Conservation (phyloP, 345 rosid species). For the Citrus unshiu region DNA sequence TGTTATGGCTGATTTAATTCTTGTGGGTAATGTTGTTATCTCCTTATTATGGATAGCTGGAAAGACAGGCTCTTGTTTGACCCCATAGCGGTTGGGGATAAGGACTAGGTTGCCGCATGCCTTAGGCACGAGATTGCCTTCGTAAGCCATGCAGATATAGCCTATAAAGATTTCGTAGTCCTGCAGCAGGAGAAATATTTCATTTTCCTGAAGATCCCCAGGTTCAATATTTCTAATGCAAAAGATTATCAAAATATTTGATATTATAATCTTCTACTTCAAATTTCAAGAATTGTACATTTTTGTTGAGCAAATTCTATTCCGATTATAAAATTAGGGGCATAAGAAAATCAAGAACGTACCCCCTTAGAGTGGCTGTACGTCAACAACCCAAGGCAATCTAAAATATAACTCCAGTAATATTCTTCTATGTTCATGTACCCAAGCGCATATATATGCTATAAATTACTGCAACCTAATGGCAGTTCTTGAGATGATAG, state of each 20-base stretch:
- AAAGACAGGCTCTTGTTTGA: slow-evolving; percentile 16
- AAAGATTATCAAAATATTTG: neutral
- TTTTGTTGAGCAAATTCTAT: neutral
- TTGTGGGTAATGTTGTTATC: slow-evolving; percentile 1
- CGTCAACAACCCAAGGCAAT: slow-evolving; percentile 86
- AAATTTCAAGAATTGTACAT: neutral
- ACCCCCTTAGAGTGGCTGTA: slow-evolving; percentile 91
- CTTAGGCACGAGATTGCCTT: slow-evolving; percentile 37
- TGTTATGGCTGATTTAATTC: neutral
- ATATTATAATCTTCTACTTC: neutral
- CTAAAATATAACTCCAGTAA: neutral
- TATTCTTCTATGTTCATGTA: neutral
- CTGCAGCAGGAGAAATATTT: slow-evolving; percentile 25
- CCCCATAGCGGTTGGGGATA: slow-evolving; percentile 2
- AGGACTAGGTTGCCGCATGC: slow-evolving; percentile 47
- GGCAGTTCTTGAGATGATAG: neutral
- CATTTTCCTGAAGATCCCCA: neutral
- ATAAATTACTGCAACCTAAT: too few species aligned
- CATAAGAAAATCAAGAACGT: slow-evolving; percentile 14
- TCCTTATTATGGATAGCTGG: slow-evolving; percentile 43
- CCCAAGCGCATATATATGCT: too few species aligned
- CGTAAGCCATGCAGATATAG: slow-evolving; percentile 77
- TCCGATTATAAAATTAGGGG: neutral
- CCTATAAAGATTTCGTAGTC: slow-evolving; percentile 70
- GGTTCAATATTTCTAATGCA: neutral